Base-by-base conservation (phyloP, 306 rosid species). In the Styphnolobium japonicum region DNA sequence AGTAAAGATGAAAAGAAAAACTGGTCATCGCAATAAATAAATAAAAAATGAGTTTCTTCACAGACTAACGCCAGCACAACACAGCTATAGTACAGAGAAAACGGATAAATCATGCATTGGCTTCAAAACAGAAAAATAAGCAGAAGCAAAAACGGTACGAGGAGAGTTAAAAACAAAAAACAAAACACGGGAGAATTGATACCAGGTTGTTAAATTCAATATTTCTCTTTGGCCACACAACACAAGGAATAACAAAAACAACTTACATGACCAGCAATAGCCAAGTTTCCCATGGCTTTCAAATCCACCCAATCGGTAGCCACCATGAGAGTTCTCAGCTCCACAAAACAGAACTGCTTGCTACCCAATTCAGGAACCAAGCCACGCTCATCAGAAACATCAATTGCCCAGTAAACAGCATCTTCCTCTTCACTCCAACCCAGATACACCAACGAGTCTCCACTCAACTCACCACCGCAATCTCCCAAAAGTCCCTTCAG, bases 241-340 rank as follows among this genome's bases (percentile, higher is more conserved):
- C 57, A 11, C 48, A 16, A 43, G 45, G 29, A 43, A 48, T 23
- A 79, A 61, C 23, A 12, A 49, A 7, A 49, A 57, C 14, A 61
- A 87, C 94, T 86, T 76, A 94, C 98, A 86, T 92, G 97, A 76
- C 98, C 98, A 61, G 98, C 98, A 77, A 94, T 77, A 60, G 97
- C 91, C 87, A 92, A 86, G 57, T 90, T 86, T 5, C 81, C 87
- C 94, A 89, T 89, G 2, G 93, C 87, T 58, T 62, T 49, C 3
- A 72, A 37, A 83, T 94, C 93, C 25, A 85, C 83, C 98, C 98
- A 94, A 88, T 94, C 92, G 8, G 98, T 87, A 2, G 97, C 98
- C 39, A 94, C 98, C 97, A 94, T 90, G 43, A 94, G 86, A 53
- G 94, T 90, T 43, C 98, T 83, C 4, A 92, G 84, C 81, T 94